Base-by-base conservation (phyloP, 1,284 basidiomycete species). In the Caloboletus firmus region DNA sequence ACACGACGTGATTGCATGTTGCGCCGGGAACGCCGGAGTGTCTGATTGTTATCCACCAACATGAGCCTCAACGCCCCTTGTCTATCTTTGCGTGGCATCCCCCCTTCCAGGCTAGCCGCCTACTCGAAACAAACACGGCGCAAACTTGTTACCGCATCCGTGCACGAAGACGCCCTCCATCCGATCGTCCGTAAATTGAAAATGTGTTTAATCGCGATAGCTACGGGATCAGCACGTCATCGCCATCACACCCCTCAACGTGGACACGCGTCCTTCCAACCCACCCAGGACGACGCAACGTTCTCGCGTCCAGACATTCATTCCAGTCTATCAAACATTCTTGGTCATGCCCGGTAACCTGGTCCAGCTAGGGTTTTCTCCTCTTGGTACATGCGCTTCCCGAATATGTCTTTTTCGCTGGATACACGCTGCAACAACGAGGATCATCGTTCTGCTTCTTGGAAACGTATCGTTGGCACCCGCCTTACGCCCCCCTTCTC, bases 381-480 rank as follows among this genome's bases (percentile, higher is more conserved):
- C 15, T 20, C 15, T 46, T 37, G n/a, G 13, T 13, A 4, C 28
- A 15, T 37, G 40, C 40, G 22, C 18, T 30, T 39, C 18, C 22
- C 20, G 45, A 57, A 22, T 10, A 20, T 7, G 26, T 45, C 39
- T n/a, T n/a, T 28, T 20, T 51, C 17, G 12, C 49, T 24, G 45
- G 35, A 24, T 51, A 35, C 60, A 63, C 32, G 64, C 52, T 48
- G 53, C 11, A 48, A 41, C 64, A 57, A 53, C 40, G 62, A 62
- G 62, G 62, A 54, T 51, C 35, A 30, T 22, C 46, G 42, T 48
- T 62, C 37, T 36, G 7, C 36, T 45, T 50, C 39, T 43, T 28
- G 28, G 35, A n/a, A 51, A 41, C 2, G 15, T n/a, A 1, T 26
- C 28, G 13, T 22, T 36, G 22, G 15, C 30, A n/a, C 31, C 13